phyloP scores from a whole-genome alignment of 31 red algal species.

The Porphyra umbilicalis region DNA sequence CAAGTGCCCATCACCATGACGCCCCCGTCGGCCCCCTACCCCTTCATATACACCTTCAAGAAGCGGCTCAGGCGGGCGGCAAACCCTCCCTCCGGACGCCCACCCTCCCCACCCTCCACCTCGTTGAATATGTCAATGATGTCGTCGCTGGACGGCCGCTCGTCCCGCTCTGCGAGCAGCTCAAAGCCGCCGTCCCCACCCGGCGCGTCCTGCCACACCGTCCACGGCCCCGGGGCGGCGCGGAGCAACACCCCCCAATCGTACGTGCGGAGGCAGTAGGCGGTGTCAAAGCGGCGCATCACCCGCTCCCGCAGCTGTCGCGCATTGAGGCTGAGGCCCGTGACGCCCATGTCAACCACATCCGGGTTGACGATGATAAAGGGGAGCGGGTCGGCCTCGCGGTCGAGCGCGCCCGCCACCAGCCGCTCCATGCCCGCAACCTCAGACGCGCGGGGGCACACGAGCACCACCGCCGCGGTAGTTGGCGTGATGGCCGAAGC shows the following conservation, averaged over 20 bases:
- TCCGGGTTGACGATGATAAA: slow-evolving; percentile 74
- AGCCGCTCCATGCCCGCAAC: slow-evolving; percentile 28
- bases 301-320: slow-evolving; percentile 39
- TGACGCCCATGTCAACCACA: slow-evolving; percentile 89
- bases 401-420: slow-evolving; percentile 13
- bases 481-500: neutral
- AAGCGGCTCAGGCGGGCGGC: slow-evolving; percentile 28
- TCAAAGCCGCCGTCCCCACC: slow-evolving; percentile 19
- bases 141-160: slow-evolving; percentile 22
- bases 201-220: slow-evolving; percentile 56
- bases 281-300: slow-evolving; percentile 45
- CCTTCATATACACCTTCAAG: slow-evolving; percentile 54
- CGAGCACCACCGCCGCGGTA: slow-evolving; percentile 28
- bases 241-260: slow-evolving; percentile 61
- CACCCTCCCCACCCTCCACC: neutral
- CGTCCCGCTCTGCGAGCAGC: slow-evolving; percentile 12
- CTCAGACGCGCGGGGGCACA: slow-evolving; percentile 71
- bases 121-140: slow-evolving; percentile 27
- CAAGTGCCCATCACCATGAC: neutral
- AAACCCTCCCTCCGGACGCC: slow-evolving; percentile 3
- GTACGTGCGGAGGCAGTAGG: slow-evolving; percentile 51
- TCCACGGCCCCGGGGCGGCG: slow-evolving; percentile 45
- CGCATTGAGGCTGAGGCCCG: slow-evolving; percentile 58
- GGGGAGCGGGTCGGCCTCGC: slow-evolving; percentile 13
- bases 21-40: neutral